Evolutionary conservation across 2,329 filamentous ascomycete genomes (phyloP).

Genomic region (Diplocarpon rosae): DNA sequence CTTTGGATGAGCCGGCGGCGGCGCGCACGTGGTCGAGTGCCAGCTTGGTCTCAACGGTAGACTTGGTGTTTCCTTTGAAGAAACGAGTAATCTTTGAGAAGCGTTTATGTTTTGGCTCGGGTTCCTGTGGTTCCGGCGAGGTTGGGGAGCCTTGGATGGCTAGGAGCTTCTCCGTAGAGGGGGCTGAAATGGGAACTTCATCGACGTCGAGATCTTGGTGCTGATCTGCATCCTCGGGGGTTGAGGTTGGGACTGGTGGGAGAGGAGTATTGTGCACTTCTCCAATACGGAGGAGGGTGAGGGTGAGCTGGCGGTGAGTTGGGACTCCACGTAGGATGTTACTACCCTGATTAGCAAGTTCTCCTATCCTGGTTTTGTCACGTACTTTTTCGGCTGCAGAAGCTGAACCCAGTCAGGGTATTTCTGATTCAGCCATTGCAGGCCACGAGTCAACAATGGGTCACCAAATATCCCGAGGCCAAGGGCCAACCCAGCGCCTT

Average conservation of each 20-base stretch:
- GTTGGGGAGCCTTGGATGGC: background rate
- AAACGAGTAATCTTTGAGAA: slow-evolving; percentile 42
- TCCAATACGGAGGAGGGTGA: slow-evolving; percentile 71
- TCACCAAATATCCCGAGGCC: slow-evolving; percentile 74
- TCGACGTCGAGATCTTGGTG: slow-evolving; percentile 40
- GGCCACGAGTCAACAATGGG: slow-evolving; percentile 51
- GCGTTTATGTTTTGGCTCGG: slow-evolving; percentile 9
- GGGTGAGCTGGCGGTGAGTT: slow-evolving; percentile 72
- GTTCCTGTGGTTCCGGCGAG: slow-evolving; percentile 7
- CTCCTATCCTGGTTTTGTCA: background rate
- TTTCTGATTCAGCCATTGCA: slow-evolving; percentile 47
- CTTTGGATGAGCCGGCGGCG: slow-evolving; percentile 43
- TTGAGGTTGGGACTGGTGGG: slow-evolving; percentile 45
- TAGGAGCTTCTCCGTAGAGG: background rate
- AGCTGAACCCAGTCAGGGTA: slow-evolving; percentile 66
- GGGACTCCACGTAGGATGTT: slow-evolving; percentile 71
- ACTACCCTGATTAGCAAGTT: slow-evolving; percentile 2
- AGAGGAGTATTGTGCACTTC: slow-evolving; percentile 72
- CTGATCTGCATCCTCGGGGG: slow-evolving; percentile 33
- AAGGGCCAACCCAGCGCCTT: slow-evolving; percentile 50
- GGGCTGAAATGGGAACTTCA: slow-evolving; percentile 21
- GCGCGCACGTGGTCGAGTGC: slow-evolving; percentile 31
- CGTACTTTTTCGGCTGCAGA: slow-evolving; percentile 36
- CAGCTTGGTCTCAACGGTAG: slow-evolving; percentile 1
- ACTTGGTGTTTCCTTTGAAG: slow-evolving; percentile 5